Base-by-base conservation (phyloP, 2,329 filamentous ascomycete genomes). In the Fusarium stilboides region DNA sequence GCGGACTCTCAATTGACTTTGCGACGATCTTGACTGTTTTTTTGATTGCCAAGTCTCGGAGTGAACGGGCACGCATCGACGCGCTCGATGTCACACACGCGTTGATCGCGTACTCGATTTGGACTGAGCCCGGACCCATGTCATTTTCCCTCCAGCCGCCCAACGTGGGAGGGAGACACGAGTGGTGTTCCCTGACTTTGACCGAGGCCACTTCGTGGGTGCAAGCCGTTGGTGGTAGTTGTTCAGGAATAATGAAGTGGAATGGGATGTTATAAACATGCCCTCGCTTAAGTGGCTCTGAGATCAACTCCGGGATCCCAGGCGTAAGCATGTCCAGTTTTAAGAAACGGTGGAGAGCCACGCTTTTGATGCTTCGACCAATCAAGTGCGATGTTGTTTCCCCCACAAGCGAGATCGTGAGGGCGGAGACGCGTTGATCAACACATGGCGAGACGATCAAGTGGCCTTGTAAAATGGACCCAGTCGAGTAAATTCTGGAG, bases 81-180 rank as follows among this genome's bases (percentile, higher is more conserved):
- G 37, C 13, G 3, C 6, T 43, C 33, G 10, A 7, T 15, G 5
- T 17, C 5, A 53, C 14, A 13, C 15, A 53, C 13, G 50, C 37
- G 24, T 33, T 53, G 20, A 53, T 53, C 22, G 14, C 37, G 8
- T 53, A 43, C 42, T 53, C 19, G 26, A 53, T 22, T 6, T n/a
- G 15, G 13, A 34, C 37, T 1, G 9, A 17, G 5, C 39, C 50
- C 14, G 37, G n/a, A 7, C 37, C 33, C 50, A 53, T 53, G 5
- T 53, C 50, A 10, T 8, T 28, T 42, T 8, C 26, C 14, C n/a
- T 20, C 37, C 37, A 53, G 7, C 10, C 26, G 14, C 50, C 15
- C 19, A 43, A 14, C 15, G 37, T 34, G 8, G 50, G 17, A n/a
- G 37, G 50, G 10, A 43, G 50, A 3, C 15, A 19, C 7, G 22